Base-by-base conservation (phyloP, 192 early-diverging fungal species). In the Martensiomyces pterosporus region DNA sequence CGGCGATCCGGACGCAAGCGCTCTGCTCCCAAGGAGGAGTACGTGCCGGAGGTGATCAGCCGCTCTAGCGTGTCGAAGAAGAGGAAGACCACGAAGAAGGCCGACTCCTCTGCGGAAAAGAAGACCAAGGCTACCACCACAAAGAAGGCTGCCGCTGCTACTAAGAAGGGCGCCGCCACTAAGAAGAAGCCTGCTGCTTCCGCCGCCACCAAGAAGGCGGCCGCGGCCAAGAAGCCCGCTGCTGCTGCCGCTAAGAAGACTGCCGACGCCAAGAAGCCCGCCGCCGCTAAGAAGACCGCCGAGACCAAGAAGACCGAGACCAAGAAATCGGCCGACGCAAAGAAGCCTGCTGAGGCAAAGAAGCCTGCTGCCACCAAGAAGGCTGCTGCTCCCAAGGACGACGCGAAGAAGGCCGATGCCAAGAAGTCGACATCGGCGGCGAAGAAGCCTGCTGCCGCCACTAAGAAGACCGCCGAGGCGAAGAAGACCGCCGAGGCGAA, bases 1-100 rank as follows among this genome's bases (percentile, higher is more conserved):
- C 68, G 68, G 68, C 57, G 57, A 72, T 72, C 68, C 42, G 44
- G 26, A 2, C 68, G 68, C 49, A 42, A 44, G 26, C 57, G 53
- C 52, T 23, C 52, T 38, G 62, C 61, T 10, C 68, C 68, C 24
- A 53, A 55, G 53, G 68, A 72, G 29, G 54, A 57, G 54, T 72
- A 64, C 40, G 43, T 51, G 35, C 68, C 70, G 33, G 64, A 66
- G 14, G 51, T 62, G 17, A 48, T 61, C 41, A 21, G 27, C 22
- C 19, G 46, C 54, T 1, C 56, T 4, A 8, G 7, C 19, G n/a
- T 52, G 19, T 24, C 48, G 16, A 67, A 62, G 58, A 67, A 61
- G 70, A 67, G 59, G 26, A 74, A 50, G 54, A 34, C 44, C n/a
- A 23, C 57, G 43, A 65, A 43, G 46, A 18, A 47, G 13, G 57